These are phyloP conservation scores for Tuber magnatum DNA, from an alignment of 495 filamentous ascomycete species.

Conservation along the genomic window DNA sequence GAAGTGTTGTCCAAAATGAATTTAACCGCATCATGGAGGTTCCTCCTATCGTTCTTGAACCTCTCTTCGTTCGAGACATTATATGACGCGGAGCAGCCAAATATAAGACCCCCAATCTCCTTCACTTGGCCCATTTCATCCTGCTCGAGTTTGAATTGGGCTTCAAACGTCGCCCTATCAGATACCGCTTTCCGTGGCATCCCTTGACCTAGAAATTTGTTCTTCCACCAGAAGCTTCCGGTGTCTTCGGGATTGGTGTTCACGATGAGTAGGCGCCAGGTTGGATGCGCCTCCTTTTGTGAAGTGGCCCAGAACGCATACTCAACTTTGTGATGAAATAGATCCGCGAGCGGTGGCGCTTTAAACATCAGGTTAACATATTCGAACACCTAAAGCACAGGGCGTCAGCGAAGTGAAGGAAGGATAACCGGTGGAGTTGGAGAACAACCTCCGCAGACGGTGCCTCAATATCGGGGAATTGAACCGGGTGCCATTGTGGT, in stretches of 20 bases:
- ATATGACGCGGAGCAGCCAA: conserved; percentile 38
- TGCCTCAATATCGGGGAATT: conserved; percentile 26
- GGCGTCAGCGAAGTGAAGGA: background rate
- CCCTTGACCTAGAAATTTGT: conserved; percentile 34
- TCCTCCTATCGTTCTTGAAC: conserved; percentile 30
- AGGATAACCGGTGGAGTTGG: background rate
- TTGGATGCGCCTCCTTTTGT: conserved; percentile 8
- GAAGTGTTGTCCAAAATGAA: conserved; percentile 23
- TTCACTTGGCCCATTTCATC: conserved; percentile 19
- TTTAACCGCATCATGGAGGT: conserved; percentile 32
- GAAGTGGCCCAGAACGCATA: conserved; percentile 22
- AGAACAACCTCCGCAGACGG: conserved; percentile 9
- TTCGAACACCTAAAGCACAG: background rate
- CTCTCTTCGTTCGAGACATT: conserved; percentile 34
- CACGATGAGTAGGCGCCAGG: conserved; percentile 34
- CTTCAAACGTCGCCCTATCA: conserved; percentile 30
- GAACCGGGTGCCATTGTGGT: conserved; percentile 31
- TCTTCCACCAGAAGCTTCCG: conserved; percentile 35
- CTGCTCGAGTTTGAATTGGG: conserved; percentile 21
- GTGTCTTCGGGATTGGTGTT: conserved; percentile 30
- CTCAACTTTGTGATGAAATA: conserved; percentile 31
- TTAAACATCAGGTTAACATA: conserved; percentile 20
- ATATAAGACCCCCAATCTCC: conserved; percentile 37
- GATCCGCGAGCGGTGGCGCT: conserved; percentile 25
- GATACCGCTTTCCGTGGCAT: conserved; percentile 24